Evolutionary conservation across 495 filamentous ascomycete species (phyloP), one percentile per base, ranked within the genome.

Genomic region (Penicillium roqueforti): DNA sequence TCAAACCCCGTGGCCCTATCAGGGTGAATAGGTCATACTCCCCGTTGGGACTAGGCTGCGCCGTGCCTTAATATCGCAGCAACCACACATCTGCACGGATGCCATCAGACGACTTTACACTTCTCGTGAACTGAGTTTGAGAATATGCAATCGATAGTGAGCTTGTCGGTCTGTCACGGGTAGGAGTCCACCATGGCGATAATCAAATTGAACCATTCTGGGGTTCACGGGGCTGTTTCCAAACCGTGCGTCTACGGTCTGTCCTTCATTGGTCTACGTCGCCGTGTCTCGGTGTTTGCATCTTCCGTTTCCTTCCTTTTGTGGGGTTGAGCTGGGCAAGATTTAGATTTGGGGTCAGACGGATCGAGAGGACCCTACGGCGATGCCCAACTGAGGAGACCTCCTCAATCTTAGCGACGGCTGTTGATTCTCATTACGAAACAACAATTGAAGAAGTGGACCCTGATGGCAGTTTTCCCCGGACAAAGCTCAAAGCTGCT

Each of bases 51-150:
- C 34, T 49, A 47, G 57, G 10, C 43, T 55, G 52, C 42, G 25
- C 19, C 19, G 59, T 63, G 19, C 59, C 54, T 66, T 54, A 53
- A 39, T 56, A 56, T 57, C 55, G 13, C n/a, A 20, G 9, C 6
- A 2, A 16, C 22, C 4, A 34, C 34, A 18, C 32, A 16, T n/a
- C 8, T 50, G 19, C 47, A 25, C 32, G 18, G 32, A 0, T 18
- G 16, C 4, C 18, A 4, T 29, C 13, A 26, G 10, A 28, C n/a
- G 1, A 11, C 9, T n/a, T 4, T 18, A 13, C 36, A 4, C 28
- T 22, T 4, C 0, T 10, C 22, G 19, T 29, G 4, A 28, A 22
- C 8, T 34, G 51, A 18, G 6, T 23, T 14, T 18, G 2, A n/a
- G 23, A 47, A 32, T 19, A 43, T 20, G 31, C 51, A n/a, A 40